Evolutionary conservation across 2,329 filamentous ascomycete species (phyloP), one percentile per base, ranked within the genome.

Genomic region (Canariomyces notabilis): DNA sequence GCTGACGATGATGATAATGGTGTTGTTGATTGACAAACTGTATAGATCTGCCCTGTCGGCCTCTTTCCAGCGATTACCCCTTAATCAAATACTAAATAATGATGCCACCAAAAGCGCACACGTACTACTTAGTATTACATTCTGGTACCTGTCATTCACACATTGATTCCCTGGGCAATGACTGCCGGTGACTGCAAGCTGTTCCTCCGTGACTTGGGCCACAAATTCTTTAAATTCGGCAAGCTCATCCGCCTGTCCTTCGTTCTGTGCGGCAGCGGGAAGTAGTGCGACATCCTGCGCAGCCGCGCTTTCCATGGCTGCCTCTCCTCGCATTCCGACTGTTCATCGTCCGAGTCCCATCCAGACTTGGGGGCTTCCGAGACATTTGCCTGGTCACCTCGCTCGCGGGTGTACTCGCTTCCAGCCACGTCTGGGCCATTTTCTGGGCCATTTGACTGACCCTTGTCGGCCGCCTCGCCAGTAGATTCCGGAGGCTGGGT

Each of bases 201-300:
- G 15, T 34, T 37, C 34, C 36, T 55, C 35, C 22, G 18, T 14
- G 42, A 50, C 21, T 31, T 44, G 4, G 56, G 57, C 64, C 63
- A 66, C 2, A 59, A 37, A 6, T 54, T 56, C 26, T 57, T 59
- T 19, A 61, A 18, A 15, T 56, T 49, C n/a, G 64, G 63, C 52
- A 67, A 46, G 36, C 65, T 66, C 60, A 61, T 61, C 18, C 63
- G 58, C 44, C 61, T 62, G 5, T 59, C 51, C 15, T 43, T 50
- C 1, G 45, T 47, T 21, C 34, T 46, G 5, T 41, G 37, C 14
- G 48, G 46, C 21, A 33, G 31, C 6, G 47, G 39, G 6, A 51
- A 22, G 14, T 47, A 40, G 9, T 57, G 21, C 12, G 55, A 55
- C 35, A 39, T 21, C 15, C 40, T 41, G n/a, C 39, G 46, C 16